These are phyloP conservation scores for Oemleria cerasiformis DNA, from an alignment of 306 rosid genomes.

Conservation along the genomic window DNA sequence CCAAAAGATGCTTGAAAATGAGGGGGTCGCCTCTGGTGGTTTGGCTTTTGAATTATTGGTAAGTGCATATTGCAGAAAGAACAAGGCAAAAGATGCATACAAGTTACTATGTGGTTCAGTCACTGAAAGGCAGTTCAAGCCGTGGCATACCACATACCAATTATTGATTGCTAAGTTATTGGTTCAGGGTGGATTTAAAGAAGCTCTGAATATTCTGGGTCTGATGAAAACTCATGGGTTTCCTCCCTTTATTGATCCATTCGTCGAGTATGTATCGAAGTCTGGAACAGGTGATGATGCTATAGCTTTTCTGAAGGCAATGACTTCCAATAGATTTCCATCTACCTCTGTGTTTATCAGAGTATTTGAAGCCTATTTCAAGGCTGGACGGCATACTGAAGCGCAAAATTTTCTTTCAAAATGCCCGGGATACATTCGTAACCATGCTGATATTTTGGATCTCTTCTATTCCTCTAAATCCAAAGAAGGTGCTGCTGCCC, in stretches of 20 bases:
- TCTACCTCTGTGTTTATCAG: slow-evolving; percentile 48
- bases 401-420: slow-evolving; percentile 73
- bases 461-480: slow-evolving; percentile 51
- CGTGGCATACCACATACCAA: slow-evolving; percentile 69
- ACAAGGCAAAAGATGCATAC: slow-evolving; percentile 54
- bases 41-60: slow-evolving; percentile 48
- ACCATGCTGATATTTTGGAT: slow-evolving; percentile 70
- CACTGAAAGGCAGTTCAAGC: slow-evolving; percentile 45
- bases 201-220: slow-evolving; percentile 60
- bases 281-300: slow-evolving; percentile 75
- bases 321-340: slow-evolving; percentile 67
- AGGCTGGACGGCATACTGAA: slow-evolving; percentile 53
- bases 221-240: slow-evolving; percentile 64
- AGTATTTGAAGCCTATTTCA: slow-evolving; percentile 61
- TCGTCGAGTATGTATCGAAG: slow-evolving; percentile 55
- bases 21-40: slow-evolving; percentile 39
- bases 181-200: slow-evolving; percentile 50
- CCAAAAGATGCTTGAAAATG: slow-evolving; percentile 55
- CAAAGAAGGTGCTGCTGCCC: slow-evolving; percentile 40
- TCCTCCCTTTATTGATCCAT: slow-evolving; percentile 71
- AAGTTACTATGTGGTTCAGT: slow-evolving; percentile 45
- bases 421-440: slow-evolving; percentile 70
- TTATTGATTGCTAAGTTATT: slow-evolving; percentile 46
- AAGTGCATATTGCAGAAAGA: slow-evolving; percentile 50
- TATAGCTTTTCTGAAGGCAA: slow-evolving; percentile 47